Evolutionary conservation across 441 rosid species (phyloP), one percentile per base, ranked within the genome.

Genomic region (Adansonia madagascariensis): DNA sequence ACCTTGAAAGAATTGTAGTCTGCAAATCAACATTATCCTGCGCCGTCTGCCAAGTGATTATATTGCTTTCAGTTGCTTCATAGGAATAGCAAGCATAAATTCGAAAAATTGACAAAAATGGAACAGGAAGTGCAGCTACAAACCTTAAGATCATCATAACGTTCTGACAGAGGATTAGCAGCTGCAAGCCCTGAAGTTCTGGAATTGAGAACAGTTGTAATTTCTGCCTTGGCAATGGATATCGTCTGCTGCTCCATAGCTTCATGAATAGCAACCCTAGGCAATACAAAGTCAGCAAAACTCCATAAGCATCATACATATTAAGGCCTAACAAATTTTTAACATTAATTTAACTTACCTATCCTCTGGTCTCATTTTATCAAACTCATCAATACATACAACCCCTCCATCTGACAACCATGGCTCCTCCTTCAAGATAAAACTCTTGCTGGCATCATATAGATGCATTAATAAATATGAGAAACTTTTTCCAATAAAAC

Each of bases 331-430:
- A 53, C 12, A 69, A 24, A 22, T 15, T 31, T 63, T 76, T 20
- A 65, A 44, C 49, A 66, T n/a, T 47, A 73, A 62, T 73, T 65
- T 15, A 39, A 78, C 14, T 75, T 90, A 92, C 98, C 98, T 88
- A 80, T 94, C 99, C 85, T 95, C 99, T 6, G 99, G 91, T 84
- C 98, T 92, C 99, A 95, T 94, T 86, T 95, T 95, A 88, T 95
- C 97, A 78, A 95, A 95, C 85, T 94, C 99, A 59, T 95, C 98
- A 67, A 95, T 95, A 79, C 99, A 95, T 27, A 95, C 98, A 81
- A 95, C 99, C 56, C 98, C 99, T 59, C 98, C 98, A 85, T 95
- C 99, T 55, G 99, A 98, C 90, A 95, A 95, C 99, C 99, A 95
- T 95, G 75, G 98, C 99, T 74, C 99, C 99, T 39, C 98, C 99